phyloP scores from a whole-genome alignment of 192 early-diverging fungal species.

The Funneliformis mosseae region DNA sequence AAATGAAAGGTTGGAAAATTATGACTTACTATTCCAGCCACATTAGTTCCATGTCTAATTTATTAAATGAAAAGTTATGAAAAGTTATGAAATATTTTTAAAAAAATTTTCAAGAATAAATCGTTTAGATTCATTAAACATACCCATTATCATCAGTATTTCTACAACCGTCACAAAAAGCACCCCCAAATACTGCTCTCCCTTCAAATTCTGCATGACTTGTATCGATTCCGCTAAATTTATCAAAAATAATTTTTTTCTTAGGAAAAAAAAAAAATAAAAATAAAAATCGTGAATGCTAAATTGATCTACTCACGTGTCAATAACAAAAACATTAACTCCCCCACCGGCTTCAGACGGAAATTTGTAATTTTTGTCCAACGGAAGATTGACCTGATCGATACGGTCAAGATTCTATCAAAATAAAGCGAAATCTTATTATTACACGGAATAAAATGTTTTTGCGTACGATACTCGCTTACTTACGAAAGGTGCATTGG shows the following conservation, averaged over 20 bases:
- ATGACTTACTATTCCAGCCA: conserved; percentile 67
- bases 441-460: neutral
- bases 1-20: neutral
- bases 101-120: neutral
- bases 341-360: conserved; percentile 61
- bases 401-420: conserved; percentile 65
- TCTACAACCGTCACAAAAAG: conserved; percentile 53
- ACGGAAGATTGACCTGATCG: conserved; percentile 56
- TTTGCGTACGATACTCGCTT: neutral
- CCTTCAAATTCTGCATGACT: conserved; percentile 73
- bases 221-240: conserved; percentile 58
- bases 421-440: neutral
- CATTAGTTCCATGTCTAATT: conserved; percentile 72
- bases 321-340: conserved; percentile 66
- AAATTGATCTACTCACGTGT: conserved; percentile 52
- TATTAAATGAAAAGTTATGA: neutral
- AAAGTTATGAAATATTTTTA: neutral
- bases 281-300: neutral
- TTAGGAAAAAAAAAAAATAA: neutral
- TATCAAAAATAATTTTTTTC: neutral
- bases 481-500: neutral
- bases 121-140: neutral
- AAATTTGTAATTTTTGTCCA: conserved; percentile 52
- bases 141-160: conserved; percentile 46
- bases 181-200: conserved; percentile 64